A percentile compares a stretch with the other conserved stretches of the same genome.
phyloP scores from a whole-genome alignment of 2,329 filamentous ascomycete species.

The Pseudocercospora fijiensis region DNA sequence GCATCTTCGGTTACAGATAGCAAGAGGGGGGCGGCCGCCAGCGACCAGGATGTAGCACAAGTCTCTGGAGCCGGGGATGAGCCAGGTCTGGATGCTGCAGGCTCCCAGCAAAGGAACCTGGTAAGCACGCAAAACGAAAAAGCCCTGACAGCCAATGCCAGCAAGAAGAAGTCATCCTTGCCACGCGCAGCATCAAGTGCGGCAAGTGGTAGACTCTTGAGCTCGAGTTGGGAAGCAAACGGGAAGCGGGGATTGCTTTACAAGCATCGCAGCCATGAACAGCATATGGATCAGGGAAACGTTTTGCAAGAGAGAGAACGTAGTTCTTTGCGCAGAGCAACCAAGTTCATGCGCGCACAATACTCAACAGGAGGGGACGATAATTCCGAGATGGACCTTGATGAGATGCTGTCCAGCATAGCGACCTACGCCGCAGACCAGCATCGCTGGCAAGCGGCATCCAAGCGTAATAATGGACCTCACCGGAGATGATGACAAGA shows the following conservation, averaged over 20 bases:
- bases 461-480: not conserved
- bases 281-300: not conserved
- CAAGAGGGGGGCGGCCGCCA: conserved; percentile 5
- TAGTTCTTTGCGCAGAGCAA: not conserved
- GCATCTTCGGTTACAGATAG: not conserved
- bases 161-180: not conserved
- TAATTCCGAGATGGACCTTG: conserved; percentile 27
- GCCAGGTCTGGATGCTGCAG: not conserved
- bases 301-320: not conserved
- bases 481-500: not conserved
- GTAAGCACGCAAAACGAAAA: conserved; percentile 6
- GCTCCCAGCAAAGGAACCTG: not conserved
- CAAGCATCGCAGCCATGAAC: not conserved
- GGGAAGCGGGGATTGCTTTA: not conserved
- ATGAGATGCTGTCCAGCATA: conserved; percentile 34
- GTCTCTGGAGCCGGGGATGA: not conserved
- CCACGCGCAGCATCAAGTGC: not conserved
- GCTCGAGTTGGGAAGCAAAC: not conserved
- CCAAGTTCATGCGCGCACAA: not conserved
- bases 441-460: not conserved
- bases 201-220: not conserved
- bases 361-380: not conserved
- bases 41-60: not conserved
- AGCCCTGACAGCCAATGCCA: not conserved
- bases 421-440: conserved; percentile 22